A percentile compares a stretch with the other conserved stretches of the same genome.
Evolutionary conservation across 305 asterid species (phyloP).

Genomic region (Rubia peregrina): DNA sequence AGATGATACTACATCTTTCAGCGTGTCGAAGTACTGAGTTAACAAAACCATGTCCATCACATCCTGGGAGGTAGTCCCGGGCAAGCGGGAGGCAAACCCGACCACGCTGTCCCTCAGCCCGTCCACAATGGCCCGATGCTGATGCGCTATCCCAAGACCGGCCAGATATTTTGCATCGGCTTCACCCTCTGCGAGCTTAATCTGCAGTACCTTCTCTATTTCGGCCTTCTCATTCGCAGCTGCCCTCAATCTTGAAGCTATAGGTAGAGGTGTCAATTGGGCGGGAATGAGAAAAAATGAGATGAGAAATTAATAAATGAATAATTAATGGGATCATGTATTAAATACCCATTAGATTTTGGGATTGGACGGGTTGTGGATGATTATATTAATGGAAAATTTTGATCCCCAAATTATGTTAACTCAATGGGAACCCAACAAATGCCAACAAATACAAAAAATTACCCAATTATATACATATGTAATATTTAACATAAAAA

Average conservation of each 20-base stretch:
- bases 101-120: slow-evolving; percentile 27
- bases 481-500: too few species aligned
- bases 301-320: too few species aligned
- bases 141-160: slow-evolving; percentile 31
- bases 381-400: too few species aligned
- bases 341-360: too few species aligned
- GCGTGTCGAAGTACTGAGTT: slow-evolving; percentile 28
- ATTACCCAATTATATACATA: too few species aligned
- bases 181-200: slow-evolving; percentile 28
- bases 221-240: slow-evolving; percentile 25
- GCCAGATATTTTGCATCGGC: slow-evolving; percentile 22
- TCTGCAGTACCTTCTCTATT: slow-evolving; percentile 28
- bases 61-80: slow-evolving; percentile 25
- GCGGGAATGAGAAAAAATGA: too few species aligned
- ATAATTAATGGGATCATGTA: too few species aligned
- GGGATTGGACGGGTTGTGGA: too few species aligned
- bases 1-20: slow-evolving; percentile 25
- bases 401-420: too few species aligned
- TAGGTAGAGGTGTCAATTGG: too few species aligned
- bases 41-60: slow-evolving; percentile 28
- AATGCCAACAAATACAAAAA: too few species aligned
- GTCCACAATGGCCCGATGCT: slow-evolving; percentile 26
- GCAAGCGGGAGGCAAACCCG: slow-evolving; percentile 18
- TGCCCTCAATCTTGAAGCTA: slow-evolving; percentile 26
- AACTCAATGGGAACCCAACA: too few species aligned